phyloP scores from a whole-genome alignment of 192 early-diverging fungal species.

The Umbelopsis sp. region DNA sequence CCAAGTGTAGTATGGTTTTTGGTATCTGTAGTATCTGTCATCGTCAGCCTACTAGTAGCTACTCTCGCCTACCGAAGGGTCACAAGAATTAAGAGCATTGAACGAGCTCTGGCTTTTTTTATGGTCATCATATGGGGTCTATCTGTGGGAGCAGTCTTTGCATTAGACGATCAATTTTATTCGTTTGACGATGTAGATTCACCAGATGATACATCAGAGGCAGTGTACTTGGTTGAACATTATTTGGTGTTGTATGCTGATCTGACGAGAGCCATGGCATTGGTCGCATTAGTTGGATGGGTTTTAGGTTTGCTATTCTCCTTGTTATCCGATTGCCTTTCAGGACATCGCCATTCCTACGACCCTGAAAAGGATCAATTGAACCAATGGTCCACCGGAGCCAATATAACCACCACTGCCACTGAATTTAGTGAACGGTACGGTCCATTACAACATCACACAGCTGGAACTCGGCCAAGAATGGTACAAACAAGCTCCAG shows the following conservation, averaged over 20 bases:
- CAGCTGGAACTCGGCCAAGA: not conserved
- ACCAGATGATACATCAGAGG: not conserved
- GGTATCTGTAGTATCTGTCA: not conserved
- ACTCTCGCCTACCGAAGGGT: not conserved
- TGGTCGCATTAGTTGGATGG: not conserved
- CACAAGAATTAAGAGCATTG: not conserved
- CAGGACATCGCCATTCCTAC: not conserved
- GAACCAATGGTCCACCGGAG: not conserved
- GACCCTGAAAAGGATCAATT: not conserved
- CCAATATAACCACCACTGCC: not conserved
- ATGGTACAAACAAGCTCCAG: not conserved
- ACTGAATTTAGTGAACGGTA: slow-evolving; percentile 3
- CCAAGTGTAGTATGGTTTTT: not conserved
- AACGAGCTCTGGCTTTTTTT: not conserved
- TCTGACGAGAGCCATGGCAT: not conserved
- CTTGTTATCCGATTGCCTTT: not conserved
- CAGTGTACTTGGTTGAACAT: not conserved
- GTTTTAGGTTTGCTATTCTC: not conserved
- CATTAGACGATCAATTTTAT: not conserved
- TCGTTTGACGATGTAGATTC: not conserved
- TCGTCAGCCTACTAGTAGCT: not conserved
- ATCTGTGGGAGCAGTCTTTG: not conserved
- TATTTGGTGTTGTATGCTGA: not conserved
- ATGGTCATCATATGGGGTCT: slow-evolving; percentile 1
- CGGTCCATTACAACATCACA: slow-evolving; percentile 1